A percentile compares a stretch with the other conserved stretches of the same genome.
Evolutionary conservation across 208 protist genomes (phyloP).

Genomic region (Trichomonas vaginalis): DNA sequence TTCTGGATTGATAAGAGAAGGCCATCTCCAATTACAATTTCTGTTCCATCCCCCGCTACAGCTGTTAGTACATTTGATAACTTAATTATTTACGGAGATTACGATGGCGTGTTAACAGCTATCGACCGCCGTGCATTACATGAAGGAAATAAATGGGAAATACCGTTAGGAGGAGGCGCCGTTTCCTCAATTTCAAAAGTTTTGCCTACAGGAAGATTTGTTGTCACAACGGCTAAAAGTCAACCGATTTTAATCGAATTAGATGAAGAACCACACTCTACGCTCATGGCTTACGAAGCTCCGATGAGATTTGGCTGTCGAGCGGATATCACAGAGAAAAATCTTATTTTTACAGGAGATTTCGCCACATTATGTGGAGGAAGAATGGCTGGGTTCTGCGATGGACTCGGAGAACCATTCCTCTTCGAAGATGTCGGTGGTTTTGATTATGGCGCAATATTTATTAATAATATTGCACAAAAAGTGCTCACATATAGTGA

Average conservation of each 20-base stretch:
- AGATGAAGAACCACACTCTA: neutral
- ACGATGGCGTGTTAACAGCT: neutral
- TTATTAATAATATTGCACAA: neutral
- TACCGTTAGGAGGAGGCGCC: neutral
- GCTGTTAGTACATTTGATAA: neutral
- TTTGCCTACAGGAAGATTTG: neutral
- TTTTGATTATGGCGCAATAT: neutral
- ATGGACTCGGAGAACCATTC: neutral
- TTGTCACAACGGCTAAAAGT: neutral
- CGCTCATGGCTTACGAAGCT: neutral
- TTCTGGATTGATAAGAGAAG: neutral
- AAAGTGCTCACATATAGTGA: constrained; percentile 5
- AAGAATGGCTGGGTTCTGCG: neutral
- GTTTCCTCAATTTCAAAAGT: neutral
- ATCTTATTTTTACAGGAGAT: neutral
- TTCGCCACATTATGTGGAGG: neutral
- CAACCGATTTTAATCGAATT: neutral
- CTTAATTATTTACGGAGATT: neutral
- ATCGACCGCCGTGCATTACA: neutral
- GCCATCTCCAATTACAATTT: neutral
- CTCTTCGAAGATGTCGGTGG: neutral
- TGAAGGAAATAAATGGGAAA: neutral
- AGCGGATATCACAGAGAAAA: neutral
- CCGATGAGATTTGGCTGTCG: neutral
- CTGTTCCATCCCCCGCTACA: neutral